phyloP scores from a whole-genome alignment of 352 stramenopile genomes.

The Thalassiosira ordinaria region DNA sequence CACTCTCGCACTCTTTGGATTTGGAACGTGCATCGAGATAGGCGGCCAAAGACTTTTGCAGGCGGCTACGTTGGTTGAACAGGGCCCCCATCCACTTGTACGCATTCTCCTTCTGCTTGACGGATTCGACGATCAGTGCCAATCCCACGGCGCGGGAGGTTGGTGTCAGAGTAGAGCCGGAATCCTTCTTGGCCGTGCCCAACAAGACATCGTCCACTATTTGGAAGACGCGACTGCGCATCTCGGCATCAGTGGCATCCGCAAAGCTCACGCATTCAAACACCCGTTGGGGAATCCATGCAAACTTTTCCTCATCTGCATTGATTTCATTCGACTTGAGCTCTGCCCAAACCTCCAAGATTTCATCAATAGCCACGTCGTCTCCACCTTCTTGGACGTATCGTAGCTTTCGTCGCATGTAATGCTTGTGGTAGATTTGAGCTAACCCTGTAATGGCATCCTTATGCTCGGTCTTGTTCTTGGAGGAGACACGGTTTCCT shows the following conservation, averaged over 20 bases:
- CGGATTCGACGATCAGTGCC: constrained; percentile 69
- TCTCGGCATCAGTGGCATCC: constrained; percentile 62
- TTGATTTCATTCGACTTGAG: constrained; percentile 7
- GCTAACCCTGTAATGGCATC: constrained; percentile 76
- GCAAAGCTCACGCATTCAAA: constrained; percentile 71
- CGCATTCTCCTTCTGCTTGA: constrained; percentile 62
- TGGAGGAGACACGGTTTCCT: constrained; percentile 65
- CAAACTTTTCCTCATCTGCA: constrained; percentile 53
- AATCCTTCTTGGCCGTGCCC: constrained; percentile 46
- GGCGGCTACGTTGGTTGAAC: constrained; percentile 49
- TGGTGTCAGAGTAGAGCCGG: constrained; percentile 41
- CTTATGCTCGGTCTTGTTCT: constrained; percentile 73
- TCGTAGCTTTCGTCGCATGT: constrained; percentile 56
- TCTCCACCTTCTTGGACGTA: constrained; percentile 67
- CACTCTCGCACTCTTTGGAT: constrained; percentile 47
- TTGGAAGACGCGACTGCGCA: constrained; percentile 75
- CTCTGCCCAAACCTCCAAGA: constrained; percentile 51
- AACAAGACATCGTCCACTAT: constrained; percentile 82
- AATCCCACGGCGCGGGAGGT: constrained; percentile 74
- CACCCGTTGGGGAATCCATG: constrained; percentile 76
- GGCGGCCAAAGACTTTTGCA: constrained; percentile 59
- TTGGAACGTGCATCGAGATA: constrained; percentile 73
- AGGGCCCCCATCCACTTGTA: constrained; percentile 65
- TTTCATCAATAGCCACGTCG: constrained; percentile 65
- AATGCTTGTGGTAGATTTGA: constrained; percentile 72